Evolutionary conservation across 768 basidiomycete genomes (phyloP), one percentile per base, ranked within the genome.

Genomic region (Naganishia friedmannii): DNA sequence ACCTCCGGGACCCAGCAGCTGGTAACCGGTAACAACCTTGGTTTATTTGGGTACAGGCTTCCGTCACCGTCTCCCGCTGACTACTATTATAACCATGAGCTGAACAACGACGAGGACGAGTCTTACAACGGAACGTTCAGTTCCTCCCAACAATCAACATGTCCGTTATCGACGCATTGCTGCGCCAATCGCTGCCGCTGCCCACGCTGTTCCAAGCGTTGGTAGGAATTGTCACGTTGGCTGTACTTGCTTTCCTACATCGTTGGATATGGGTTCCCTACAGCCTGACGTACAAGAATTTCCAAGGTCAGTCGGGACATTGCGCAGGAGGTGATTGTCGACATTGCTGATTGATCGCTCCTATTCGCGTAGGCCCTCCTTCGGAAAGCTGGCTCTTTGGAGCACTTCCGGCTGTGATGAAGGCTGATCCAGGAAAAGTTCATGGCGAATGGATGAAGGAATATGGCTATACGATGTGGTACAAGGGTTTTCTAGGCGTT

Each of bases 361-460:
- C 13, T 6, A 3, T 17, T 19, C 3, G 34, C 23, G 4, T 51
- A 45, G 68, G 68, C 10, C 53, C 55, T 17, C 39, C 48, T 5
- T 70, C 69, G 15, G 48, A 63, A 23, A 63, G 42, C 29, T 46
- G 69, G 69, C 19, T 63, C 45, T 54, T 53, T 51, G 68, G 68
- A 13, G 60, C 51, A 21, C 39, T 55, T 42, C 37, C 45, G 8
- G 23, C 45, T 7, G 53, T 65, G 12, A n/a, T 55, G 10, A 54
- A 63, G 34, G 72, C 72, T 0, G 54, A 67, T 23, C 77, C 79
- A 29, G 68, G 73, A 10, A 74, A 53, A 31, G 66, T 58, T 15
- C 74, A 77, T 31, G 53, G 31, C 0, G 34, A 65, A 42, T 80
- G 78, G 78, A 55, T 73, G 12, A 70, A 78, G 48, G 32, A 68